Conservation (phyloP, 139 green algal species). For the Micromonas pusilla region DNA sequence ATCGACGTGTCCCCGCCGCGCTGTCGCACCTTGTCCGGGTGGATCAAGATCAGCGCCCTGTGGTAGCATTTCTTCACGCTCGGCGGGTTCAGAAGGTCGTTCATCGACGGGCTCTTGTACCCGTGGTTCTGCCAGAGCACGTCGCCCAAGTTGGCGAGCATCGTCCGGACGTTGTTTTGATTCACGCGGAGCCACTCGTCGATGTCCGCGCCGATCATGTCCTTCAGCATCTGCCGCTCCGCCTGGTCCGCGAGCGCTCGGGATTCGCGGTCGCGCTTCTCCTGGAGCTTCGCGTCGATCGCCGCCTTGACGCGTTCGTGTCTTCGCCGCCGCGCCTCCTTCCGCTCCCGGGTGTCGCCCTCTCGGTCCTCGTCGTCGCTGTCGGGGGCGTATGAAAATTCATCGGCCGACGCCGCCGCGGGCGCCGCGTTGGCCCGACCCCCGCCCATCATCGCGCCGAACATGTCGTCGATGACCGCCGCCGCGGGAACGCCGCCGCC, state of each 20-base stretch:
- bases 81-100: constrained; percentile 70
- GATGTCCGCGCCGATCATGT: constrained; percentile 30
- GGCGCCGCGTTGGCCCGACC: neutral
- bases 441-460: neutral
- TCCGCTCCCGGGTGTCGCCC: neutral
- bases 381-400: neutral
- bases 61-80: constrained; percentile 77
- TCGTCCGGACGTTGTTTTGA: constrained; percentile 76
- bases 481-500: too few species aligned
- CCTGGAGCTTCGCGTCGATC: neutral
- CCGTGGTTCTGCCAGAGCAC: constrained; percentile 79
- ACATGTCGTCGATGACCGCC: neutral
- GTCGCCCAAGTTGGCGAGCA: constrained; percentile 73
- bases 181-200: constrained; percentile 27
- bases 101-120: constrained; percentile 67
- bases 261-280: neutral
- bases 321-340: neutral
- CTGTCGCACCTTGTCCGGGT: constrained; percentile 91
- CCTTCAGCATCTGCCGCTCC: constrained; percentile 25
- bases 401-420: neutral
- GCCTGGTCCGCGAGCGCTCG: neutral
- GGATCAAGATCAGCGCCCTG: constrained; percentile 84
- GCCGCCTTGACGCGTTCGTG: neutral
- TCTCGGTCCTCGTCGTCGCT: neutral
- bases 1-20: constrained; percentile 68